Evolutionary conservation across 2,329 filamentous ascomycete species (phyloP), one percentile per base, ranked within the genome.

Genomic region (Alternaria ethzedia): DNA sequence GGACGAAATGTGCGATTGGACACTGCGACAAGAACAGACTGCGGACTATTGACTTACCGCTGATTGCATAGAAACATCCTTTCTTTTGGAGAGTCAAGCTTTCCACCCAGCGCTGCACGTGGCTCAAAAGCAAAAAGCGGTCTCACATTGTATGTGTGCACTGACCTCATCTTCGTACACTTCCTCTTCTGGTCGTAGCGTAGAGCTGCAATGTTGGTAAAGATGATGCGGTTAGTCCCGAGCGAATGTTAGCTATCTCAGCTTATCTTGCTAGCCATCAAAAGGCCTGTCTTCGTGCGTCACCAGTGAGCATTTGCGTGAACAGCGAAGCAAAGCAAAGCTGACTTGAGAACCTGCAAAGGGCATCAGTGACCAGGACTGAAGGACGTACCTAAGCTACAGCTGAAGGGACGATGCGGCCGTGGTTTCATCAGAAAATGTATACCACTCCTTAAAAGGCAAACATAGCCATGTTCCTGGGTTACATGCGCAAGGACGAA

Each of bases 111-210:
- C 49, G 30, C 11, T 25, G 30, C 23, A 23, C 15, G 49, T 52
- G 30, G 13, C 9, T 23, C 26, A 56, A 56, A 56, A 56, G 43
- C 25, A 56, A 56, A 45, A 41, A 6, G 43, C 25, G 10, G 43
- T 30, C 21, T 28, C 54, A 21, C 20, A 28, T 20, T 30, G 17
- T 28, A 20, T 17, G n/a, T 11, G 25, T 47, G 54, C 43, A 56
- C 41, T 9, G 41, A 30, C 54, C 13, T 13, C 41, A 21, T 56
- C 25, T 56, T 47, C 17, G 26, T 25, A 25, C 54, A 56, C 8
- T 56, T 46, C 43, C 54, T 56, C 43, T 56, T 56, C 25, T 4
- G 11, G 25, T 51, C 41, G 30, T 56, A 56, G 54, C 54, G 25
- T 46, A 56, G 26, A 26, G 41, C n/a, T 17, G 20, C 8, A 41